Evolutionary conservation across 2,329 filamentous ascomycete genomes (phyloP).

Genomic region (Alternaria alternata): DNA sequence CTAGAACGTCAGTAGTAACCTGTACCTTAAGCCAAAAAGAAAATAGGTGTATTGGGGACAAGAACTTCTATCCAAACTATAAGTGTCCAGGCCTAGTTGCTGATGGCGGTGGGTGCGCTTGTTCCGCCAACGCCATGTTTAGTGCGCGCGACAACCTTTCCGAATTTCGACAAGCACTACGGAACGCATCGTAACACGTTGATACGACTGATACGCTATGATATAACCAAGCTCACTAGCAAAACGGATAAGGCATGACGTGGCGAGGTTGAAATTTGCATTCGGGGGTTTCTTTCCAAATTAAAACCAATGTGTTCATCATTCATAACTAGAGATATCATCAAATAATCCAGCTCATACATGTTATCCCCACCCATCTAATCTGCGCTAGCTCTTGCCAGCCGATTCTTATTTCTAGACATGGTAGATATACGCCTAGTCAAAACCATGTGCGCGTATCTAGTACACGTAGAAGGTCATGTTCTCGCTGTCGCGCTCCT

Average conservation of each 20-base stretch:
- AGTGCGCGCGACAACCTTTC: conserved; percentile 10
- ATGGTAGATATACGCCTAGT: no score
- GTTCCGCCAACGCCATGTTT: conserved; percentile 18
- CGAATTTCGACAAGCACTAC: background rate
- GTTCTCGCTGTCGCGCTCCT: conserved; percentile 34
- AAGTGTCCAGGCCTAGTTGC: no score
- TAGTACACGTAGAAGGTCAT: conserved; percentile 46
- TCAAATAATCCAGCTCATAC: background rate
- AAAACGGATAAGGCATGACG: no score
- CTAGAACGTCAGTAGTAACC: no score
- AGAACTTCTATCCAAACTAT: rapidly evolving
- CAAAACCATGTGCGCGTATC: background rate
- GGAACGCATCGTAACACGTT: conserved; percentile 1
- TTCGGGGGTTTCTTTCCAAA: no score
- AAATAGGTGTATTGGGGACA: no score
- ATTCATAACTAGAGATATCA: background rate
- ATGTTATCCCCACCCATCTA: background rate
- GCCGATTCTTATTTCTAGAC: background rate
- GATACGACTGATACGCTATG: background rate
- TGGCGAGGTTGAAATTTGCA: no score
- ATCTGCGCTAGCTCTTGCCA: conserved; percentile 6
- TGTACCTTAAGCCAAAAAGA: no score
- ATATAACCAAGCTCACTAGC: no score
- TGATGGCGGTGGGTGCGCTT: background rate
- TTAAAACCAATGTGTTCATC: background rate